phyloP scores from a whole-genome alignment of 108 stramenopile genomes.

The Tribonema minus region DNA sequence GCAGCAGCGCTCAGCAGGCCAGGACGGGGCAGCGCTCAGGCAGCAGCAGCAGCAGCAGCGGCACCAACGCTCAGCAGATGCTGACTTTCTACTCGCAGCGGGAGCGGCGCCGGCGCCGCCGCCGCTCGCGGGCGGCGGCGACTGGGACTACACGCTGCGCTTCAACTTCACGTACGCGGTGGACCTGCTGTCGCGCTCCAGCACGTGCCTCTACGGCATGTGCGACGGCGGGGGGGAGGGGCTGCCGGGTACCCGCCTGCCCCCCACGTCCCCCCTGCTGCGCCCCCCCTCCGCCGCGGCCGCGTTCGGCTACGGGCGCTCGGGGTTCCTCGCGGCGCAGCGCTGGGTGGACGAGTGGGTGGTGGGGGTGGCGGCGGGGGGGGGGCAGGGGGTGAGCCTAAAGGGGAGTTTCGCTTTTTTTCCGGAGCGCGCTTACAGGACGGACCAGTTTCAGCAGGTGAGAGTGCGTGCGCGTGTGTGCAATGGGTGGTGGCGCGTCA shows the following conservation, averaged over 20 bases:
- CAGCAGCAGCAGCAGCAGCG: too few species aligned
- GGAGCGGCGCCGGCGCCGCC: too few species aligned
- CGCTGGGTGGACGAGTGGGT: slow-evolving; percentile 45
- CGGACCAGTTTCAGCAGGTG: slow-evolving; percentile 53
- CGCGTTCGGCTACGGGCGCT: slow-evolving; percentile 52
- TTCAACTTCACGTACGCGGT: slow-evolving; percentile 51
- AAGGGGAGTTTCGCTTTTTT: slow-evolving; percentile 50
- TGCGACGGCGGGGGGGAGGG: neutral
- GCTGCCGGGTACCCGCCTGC: too few species aligned
- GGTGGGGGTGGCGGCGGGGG: slow-evolving; percentile 15
- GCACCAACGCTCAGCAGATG: too few species aligned
- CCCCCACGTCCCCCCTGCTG: slow-evolving; percentile 12
- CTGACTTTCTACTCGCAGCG: too few species aligned
- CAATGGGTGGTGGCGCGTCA: slow-evolving; percentile 41
- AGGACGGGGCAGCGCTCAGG: too few species aligned
- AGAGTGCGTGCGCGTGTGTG: too few species aligned
- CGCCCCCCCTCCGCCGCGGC: slow-evolving; percentile 25
- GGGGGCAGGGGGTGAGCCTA: slow-evolving; percentile 19
- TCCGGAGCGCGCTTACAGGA: slow-evolving; percentile 44
- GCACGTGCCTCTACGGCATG: neutral
- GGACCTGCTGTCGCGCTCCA: neutral
- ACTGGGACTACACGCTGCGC: slow-evolving; percentile 53
- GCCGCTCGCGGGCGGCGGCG: neutral
- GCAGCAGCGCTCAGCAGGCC: too few species aligned
- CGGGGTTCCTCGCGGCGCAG: slow-evolving; percentile 52